These are phyloP conservation scores for Thelonectria rubi DNA, from an alignment of 2,329 filamentous ascomycete species.

Conservation along the genomic window DNA sequence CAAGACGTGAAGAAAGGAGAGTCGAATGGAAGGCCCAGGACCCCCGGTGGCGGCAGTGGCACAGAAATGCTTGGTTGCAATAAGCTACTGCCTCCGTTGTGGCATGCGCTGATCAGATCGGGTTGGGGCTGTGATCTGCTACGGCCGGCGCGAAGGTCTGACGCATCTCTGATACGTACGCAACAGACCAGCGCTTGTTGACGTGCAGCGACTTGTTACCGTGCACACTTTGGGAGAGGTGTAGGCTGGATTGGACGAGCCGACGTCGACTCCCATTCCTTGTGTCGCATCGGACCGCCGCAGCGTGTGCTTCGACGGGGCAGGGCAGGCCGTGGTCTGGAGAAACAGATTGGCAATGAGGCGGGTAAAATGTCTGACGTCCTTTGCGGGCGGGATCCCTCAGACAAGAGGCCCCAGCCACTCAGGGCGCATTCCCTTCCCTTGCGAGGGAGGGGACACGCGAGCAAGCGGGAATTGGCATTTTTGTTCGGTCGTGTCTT, in stretches of 20 bases:
- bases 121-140: slow-evolving; percentile 21
- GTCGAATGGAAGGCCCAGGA: slow-evolving; percentile 10
- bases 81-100: slow-evolving; percentile 17
- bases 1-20: neutral
- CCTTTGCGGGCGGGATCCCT: neutral
- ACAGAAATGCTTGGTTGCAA: slow-evolving; percentile 22
- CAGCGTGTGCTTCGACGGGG: slow-evolving; percentile 1
- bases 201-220: slow-evolving; percentile 1
- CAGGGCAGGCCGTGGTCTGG: slow-evolving; percentile 3
- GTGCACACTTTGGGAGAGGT: neutral
- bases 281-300: slow-evolving; percentile 17
- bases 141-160: slow-evolving; percentile 17
- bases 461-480: slow-evolving; percentile 12
- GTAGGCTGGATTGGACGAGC: slow-evolving; percentile 1
- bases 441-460: slow-evolving; percentile 4
- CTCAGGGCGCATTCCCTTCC: slow-evolving; percentile 13
- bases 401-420: slow-evolving; percentile 10
- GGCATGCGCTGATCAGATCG: slow-evolving; percentile 20
- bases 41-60: slow-evolving; percentile 10
- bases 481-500: slow-evolving; percentile 15
- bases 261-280: slow-evolving; percentile 9
- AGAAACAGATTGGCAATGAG: slow-evolving; percentile 11
- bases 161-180: slow-evolving; percentile 23
- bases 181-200: slow-evolving; percentile 11
- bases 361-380: slow-evolving; percentile 12